Base-by-base conservation (phyloP, 441 rosid genomes). In the Codiaeum variegatum region DNA sequence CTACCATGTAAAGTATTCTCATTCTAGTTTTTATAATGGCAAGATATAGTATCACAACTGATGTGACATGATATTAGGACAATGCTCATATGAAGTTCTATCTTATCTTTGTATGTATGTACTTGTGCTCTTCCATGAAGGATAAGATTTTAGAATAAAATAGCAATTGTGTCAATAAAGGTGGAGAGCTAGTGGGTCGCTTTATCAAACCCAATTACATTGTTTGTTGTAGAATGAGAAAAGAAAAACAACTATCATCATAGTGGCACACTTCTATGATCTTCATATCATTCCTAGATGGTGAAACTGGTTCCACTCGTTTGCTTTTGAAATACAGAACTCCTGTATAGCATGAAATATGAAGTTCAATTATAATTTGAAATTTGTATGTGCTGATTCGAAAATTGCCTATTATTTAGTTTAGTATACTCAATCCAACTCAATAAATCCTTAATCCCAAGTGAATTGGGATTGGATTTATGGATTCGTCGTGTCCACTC, bases 1-100 rank as follows among this genome's bases (percentile, higher is more conserved):
- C 78, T 75, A 88, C 98, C 61, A 94, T 94, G 98, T 92, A 87
- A 73, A 81, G 46, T 72, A 65, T 77, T 78, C 49, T 38, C 28
- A 32, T 66, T 46, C 19, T 56, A 60, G 18, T 56, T 64, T 61
- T 77, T 66, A 59, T 59, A 28, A 55, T 26, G 54, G 49, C 40
- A 31, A 54, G 51, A 61, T 63, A 12, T 54, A 29, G 31, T 6
- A 1, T 36, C 21, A 6, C n/a, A 51, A 62, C 15, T 29, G 26
- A 28, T 11, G 26, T 47, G 38, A 26, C 13, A 11, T 70, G 65
- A 12, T 58, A 46, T 71, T 18, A 26, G 24, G 54, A 47, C 12
- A 54, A 69, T 4, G 5, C 69, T 75, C 18, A 52, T 63, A 15
- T 38, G 23, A 23, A 24, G 44, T 40, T 44, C 15, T 24, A 38